Conservation (phyloP, 352 stramenopile genomes). For the Phytopythium aichiense region DNA sequence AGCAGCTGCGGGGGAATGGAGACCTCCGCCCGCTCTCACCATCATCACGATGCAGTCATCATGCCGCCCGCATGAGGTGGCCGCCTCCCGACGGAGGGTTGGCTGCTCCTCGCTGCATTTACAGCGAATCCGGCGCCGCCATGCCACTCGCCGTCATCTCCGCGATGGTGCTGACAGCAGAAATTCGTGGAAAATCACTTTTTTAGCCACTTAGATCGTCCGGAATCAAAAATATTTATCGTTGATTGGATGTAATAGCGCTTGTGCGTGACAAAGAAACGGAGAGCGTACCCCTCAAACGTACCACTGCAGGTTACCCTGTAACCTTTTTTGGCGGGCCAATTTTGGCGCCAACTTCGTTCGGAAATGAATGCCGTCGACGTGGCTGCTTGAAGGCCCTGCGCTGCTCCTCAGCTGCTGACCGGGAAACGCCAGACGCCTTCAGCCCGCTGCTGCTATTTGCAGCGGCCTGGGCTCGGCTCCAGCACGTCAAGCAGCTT, state of each 20-base stretch:
- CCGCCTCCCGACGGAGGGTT: not conserved
- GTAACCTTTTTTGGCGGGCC: no score
- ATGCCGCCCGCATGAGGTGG: not conserved
- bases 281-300: not conserved
- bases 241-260: not conserved
- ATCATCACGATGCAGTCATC: conserved; percentile 4
- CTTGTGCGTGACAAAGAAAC: not conserved
- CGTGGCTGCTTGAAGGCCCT: not conserved
- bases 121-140: not conserved
- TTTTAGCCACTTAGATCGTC: not conserved
- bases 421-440: not conserved
- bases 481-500: no score
- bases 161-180: no score
- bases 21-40: not conserved
- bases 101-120: not conserved
- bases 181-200: no score
- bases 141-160: not conserved
- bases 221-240: not conserved
- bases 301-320: not conserved
- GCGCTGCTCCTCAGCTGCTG: not conserved
- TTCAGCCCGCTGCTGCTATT: not conserved
- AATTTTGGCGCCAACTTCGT: not conserved
- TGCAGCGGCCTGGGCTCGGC: not conserved
- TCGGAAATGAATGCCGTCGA: not conserved
- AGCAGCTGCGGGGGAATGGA: no score